phyloP scores from a whole-genome alignment of 2,329 filamentous ascomycete genomes.

The Teratosphaeria viscida region DNA sequence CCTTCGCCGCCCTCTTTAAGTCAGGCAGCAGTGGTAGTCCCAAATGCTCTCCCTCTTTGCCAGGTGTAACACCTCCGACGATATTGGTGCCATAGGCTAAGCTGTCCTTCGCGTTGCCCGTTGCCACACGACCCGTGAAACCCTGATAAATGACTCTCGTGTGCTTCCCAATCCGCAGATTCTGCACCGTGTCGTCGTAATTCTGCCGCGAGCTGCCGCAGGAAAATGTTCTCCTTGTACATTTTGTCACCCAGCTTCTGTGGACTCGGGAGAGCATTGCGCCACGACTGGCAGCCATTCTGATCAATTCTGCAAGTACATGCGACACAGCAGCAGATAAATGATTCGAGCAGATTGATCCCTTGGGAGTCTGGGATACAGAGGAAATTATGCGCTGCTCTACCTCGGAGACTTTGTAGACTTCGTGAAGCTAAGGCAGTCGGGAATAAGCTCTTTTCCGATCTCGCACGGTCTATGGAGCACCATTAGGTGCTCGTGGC shows the following conservation, averaged over 20 bases:
- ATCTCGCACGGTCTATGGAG: neutral
- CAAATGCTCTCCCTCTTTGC: constrained; percentile 59
- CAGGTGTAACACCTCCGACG: constrained; percentile 66
- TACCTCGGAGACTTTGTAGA: neutral
- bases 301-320: neutral
- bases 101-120: constrained; percentile 65
- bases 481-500: neutral
- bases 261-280: neutral
- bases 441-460: constrained; percentile 1
- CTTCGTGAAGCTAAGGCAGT: neutral
- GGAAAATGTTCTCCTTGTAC: constrained; percentile 17
- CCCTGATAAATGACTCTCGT: constrained; percentile 62
- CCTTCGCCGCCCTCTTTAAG: constrained; percentile 57
- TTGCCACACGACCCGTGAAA: constrained; percentile 60
- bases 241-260: neutral
- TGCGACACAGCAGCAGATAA: neutral
- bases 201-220: constrained; percentile 22
- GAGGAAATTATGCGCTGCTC: neutral
- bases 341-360: neutral
- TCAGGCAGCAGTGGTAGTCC: constrained; percentile 61
- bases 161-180: constrained; percentile 55
- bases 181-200: constrained; percentile 53
- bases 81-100: constrained; percentile 70
- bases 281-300: neutral
- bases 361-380: neutral